Base-by-base conservation (phyloP, 2,329 filamentous ascomycete genomes). In the Fusarium illudens region DNA sequence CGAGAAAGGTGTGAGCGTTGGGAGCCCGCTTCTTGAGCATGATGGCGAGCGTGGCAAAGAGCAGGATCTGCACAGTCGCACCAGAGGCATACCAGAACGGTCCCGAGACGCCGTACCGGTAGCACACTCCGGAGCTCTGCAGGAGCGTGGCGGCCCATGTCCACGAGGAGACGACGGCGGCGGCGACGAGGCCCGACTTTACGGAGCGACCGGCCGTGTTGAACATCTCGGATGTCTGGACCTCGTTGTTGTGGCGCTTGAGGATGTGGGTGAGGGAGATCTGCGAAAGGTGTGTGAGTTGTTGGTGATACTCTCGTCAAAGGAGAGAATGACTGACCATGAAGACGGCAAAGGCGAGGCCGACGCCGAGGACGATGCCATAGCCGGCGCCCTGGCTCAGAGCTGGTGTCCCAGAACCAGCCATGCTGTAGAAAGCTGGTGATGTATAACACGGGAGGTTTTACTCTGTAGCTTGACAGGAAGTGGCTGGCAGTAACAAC, bases 191-290 rank as follows among this genome's bases (percentile, higher is more conserved):
- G 50, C 94, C 94, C 6, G 92, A 94, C 76, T 96, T 97, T 68
- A 97, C 91, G 3, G 92, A 93, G 62, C 94, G 86, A 20, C 93
- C 93, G 51, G 93, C 93, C 0, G 93, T 97, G 68, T 87, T 93
- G 84, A 97, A 97, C 88, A 94, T 95, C 80, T 97, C 94, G 0
- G 92, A 94, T 0, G 94, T 97, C 78, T 96, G 93, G 5, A 94
- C 82, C 76, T 95, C 93, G 36, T 78, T 77, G 71, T 79, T 80
- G 74, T 79, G 87, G 76, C 88, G 82, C 74, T 89, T 90, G 60
- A 92, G 80, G 27, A 91, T 84, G 78, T 89, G 90, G 2, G 90
- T 92, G n/a, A 89, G 89, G 55, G 87, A 80, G 73, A 92, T 92
- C 80, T 77, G 22, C 6, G 2, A 17, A 2, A 17, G 4, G 15